Evolutionary conservation across 2,329 filamentous ascomycete genomes (phyloP).

Genomic region (Albifimbria verrucaria): DNA sequence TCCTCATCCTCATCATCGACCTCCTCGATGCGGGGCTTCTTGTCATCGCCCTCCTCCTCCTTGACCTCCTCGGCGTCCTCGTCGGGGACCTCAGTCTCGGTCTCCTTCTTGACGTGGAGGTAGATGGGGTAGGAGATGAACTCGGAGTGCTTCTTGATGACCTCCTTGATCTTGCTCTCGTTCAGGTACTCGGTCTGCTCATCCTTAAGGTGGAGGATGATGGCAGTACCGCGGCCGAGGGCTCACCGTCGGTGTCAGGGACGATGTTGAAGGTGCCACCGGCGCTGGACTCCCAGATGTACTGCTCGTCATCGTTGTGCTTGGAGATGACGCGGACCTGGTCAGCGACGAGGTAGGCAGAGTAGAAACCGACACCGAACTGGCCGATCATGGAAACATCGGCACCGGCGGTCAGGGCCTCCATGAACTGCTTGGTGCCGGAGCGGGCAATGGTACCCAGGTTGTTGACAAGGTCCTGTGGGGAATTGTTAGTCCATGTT

Average conservation of each 20-base stretch:
- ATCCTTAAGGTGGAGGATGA: constrained; percentile 98
- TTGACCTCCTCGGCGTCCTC: constrained; percentile 73
- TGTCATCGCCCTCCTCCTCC: constrained; percentile 73
- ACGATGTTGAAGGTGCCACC: constrained; percentile 95
- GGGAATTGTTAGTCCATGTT: constrained; percentile 1
- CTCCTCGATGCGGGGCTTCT: constrained; percentile 95
- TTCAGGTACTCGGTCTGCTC: constrained; percentile 98
- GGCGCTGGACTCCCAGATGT: constrained; percentile 97
- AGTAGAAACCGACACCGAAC: constrained; percentile 99
- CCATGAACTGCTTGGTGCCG: constrained; percentile 99
- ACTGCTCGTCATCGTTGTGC: constrained; percentile 99
- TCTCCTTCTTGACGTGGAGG: constrained; percentile 99
- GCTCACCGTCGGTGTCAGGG: constrained; percentile 86
- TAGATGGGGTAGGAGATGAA: constrained; percentile 99
- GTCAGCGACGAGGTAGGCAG: constrained; percentile 98
- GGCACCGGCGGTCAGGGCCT: constrained; percentile 95
- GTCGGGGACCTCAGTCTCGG: constrained; percentile 96
- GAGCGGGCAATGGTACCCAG: constrained; percentile 98
- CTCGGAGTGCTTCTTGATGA: constrained; percentile 99
- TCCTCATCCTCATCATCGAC: constrained; percentile 83
- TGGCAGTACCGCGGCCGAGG: constrained; percentile 94
- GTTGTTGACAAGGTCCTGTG: constrained; percentile 99
- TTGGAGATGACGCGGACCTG: constrained; percentile 93
- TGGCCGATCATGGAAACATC: constrained; percentile 99
- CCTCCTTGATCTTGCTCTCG: constrained; percentile 99